phyloP scores from a whole-genome alignment of 2,329 filamentous ascomycete species.

The Coccinonectria pachysandricola region DNA sequence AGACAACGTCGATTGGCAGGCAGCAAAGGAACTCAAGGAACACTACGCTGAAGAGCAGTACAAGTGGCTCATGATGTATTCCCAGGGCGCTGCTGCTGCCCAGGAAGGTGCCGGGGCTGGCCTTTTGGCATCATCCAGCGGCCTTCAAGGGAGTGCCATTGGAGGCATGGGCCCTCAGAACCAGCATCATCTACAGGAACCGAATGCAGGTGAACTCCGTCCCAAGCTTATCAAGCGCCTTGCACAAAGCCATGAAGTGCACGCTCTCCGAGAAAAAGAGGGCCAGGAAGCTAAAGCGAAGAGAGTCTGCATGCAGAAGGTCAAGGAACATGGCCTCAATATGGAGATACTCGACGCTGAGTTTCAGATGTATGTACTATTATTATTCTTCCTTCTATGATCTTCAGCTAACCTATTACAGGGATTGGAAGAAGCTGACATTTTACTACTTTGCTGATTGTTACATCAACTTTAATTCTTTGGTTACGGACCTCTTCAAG shows the following conservation, averaged over 20 bases:
- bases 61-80: constrained; percentile 99
- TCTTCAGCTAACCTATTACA: too few species aligned
- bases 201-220: constrained; percentile 66
- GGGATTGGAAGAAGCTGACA: constrained; percentile 97
- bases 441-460: constrained; percentile 98
- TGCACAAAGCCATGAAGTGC: constrained; percentile 83
- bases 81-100: constrained; percentile 58
- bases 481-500: constrained; percentile 96
- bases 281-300: constrained; percentile 97
- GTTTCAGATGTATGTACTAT: constrained; percentile 80
- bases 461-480: constrained; percentile 98
- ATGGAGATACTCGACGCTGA: constrained; percentile 99
- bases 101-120: constrained; percentile 52
- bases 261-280: constrained; percentile 85
- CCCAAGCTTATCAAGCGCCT: constrained; percentile 95
- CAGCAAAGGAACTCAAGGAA: constrained; percentile 81
- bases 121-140: constrained; percentile 52
- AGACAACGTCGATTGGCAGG: constrained; percentile 78
- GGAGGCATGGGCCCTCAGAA: constrained; percentile 69
- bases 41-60: constrained; percentile 93
- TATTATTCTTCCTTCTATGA: too few species aligned
- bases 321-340: constrained; percentile 83
- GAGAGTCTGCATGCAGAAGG: constrained; percentile 91
- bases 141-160: constrained; percentile 58
- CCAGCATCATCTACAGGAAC: constrained; percentile 63